These are phyloP conservation scores for Nidula microcarpa DNA, from an alignment of 768 basidiomycete genomes.

Conservation along the genomic window DNA sequence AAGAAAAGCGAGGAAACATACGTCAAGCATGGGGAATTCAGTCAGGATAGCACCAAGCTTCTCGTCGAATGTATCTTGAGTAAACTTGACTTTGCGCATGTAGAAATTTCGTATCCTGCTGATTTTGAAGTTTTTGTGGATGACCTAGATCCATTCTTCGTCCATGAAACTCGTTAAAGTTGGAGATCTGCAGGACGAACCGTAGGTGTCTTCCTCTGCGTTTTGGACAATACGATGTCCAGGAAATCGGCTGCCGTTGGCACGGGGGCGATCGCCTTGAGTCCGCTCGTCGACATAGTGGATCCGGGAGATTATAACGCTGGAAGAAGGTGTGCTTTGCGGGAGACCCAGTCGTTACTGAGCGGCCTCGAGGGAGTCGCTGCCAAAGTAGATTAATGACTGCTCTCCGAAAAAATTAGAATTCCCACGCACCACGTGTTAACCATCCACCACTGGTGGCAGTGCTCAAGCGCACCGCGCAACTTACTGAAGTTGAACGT, in stretches of 20 bases:
- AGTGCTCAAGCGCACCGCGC: neutral
- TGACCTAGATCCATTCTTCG: slow-evolving; percentile 53
- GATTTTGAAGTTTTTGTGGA: slow-evolving; percentile 99
- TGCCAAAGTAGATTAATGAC: too few species aligned
- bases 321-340: neutral
- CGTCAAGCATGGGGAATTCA: slow-evolving; percentile 98
- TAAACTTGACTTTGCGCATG: slow-evolving; percentile 99
- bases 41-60: slow-evolving; percentile 89
- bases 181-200: slow-evolving; percentile 34
- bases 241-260: slow-evolving; percentile 94
- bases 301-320: neutral
- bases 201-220: slow-evolving; percentile 96
- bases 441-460: neutral
- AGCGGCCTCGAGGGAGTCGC: too few species aligned
- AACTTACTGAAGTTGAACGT: neutral
- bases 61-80: slow-evolving; percentile 95
- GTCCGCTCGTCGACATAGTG: slow-evolving; percentile 77
- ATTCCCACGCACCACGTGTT: neutral
- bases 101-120: slow-evolving; percentile 97
- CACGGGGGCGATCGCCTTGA: slow-evolving; percentile 98
- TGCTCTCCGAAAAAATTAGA: neutral
- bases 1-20: slow-evolving; percentile 35
- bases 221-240: slow-evolving; percentile 91
- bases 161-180: neutral
- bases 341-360: too few species aligned